Conservation (phyloP, 2,329 filamentous ascomycete species). For the Botrytis galanthina region DNA sequence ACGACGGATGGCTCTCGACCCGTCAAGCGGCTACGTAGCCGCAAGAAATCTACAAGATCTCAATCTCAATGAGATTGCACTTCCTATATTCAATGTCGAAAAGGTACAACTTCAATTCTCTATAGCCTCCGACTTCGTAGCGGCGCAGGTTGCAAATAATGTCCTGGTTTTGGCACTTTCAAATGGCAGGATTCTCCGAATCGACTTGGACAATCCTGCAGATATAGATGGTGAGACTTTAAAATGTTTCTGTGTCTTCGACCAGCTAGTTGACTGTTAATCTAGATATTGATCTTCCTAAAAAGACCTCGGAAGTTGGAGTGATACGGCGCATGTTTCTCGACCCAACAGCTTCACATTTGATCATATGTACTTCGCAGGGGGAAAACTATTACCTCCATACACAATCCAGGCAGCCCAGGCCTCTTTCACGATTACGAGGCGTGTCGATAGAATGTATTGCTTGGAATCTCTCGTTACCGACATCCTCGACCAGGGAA, state of each 20-base stretch:
- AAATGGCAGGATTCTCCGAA: conserved; percentile 87
- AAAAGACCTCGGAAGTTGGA: conserved; percentile 85
- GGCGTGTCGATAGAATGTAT: conserved; percentile 85
- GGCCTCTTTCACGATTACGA: conserved; percentile 76
- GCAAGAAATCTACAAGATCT: conserved; percentile 59
- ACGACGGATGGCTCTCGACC: conserved; percentile 64
- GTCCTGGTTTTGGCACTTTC: conserved; percentile 89
- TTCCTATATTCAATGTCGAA: conserved; percentile 94
- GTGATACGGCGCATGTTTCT: conserved; percentile 96
- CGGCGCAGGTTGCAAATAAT: conserved; percentile 95
- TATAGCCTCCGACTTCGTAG: conserved; percentile 91
- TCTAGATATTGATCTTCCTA: conserved; percentile 91
- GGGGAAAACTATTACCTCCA: conserved; percentile 99
- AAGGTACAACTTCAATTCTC: conserved; percentile 91
- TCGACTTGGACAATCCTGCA: conserved; percentile 88
- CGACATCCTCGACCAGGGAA: conserved; percentile 90
- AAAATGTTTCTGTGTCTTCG: background rate
- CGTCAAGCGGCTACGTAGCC: conserved; percentile 69
- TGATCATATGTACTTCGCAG: conserved; percentile 85
- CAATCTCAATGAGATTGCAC: conserved; percentile 56
- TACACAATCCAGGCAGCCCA: conserved; percentile 86
- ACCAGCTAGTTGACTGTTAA: conserved; percentile 14
- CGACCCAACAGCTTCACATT: conserved; percentile 91
- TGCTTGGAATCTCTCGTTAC: conserved; percentile 91
- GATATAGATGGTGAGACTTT: conserved; percentile 77